These are phyloP conservation scores for Elaphomyces granulatus DNA, from an alignment of 495 filamentous ascomycete species.

Conservation along the genomic window DNA sequence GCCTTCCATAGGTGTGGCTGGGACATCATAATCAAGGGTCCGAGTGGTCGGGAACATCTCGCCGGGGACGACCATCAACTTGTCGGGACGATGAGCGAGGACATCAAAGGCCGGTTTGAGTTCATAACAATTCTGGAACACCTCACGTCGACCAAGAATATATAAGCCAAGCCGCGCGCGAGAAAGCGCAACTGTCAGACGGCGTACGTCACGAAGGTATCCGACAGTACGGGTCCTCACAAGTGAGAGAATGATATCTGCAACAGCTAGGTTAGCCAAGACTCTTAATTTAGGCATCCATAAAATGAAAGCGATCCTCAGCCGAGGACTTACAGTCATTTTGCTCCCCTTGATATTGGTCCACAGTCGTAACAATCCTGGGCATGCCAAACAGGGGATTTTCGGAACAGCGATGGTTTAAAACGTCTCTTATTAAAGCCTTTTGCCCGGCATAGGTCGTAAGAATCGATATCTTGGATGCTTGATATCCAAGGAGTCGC, in stretches of 20 bases:
- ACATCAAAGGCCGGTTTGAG: slow-evolving; percentile 72
- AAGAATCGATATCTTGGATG: slow-evolving; percentile 75
- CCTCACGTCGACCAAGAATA: slow-evolving; percentile 74
- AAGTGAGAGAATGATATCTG: slow-evolving; percentile 86
- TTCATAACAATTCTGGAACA: slow-evolving; percentile 84
- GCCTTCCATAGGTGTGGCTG: slow-evolving; percentile 60
- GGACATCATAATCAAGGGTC: slow-evolving; percentile 40
- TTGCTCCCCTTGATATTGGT: slow-evolving; percentile 98
- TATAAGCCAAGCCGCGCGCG: slow-evolving; percentile 86
- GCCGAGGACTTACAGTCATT: slow-evolving; percentile 70
- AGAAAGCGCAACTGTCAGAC: slow-evolving; percentile 92
- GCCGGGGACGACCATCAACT: slow-evolving; percentile 62
- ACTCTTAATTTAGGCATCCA: slow-evolving; percentile 2
- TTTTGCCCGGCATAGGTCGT: slow-evolving; percentile 92
- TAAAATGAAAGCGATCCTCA: too few relatives aligned
- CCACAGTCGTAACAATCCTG: slow-evolving; percentile 81
- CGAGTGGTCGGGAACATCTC: slow-evolving; percentile 72
- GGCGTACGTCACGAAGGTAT: slow-evolving; percentile 84
- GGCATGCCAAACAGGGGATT: slow-evolving; percentile 83
- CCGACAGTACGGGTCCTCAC: slow-evolving; percentile 81
- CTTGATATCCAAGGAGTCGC: slow-evolving; percentile 93
- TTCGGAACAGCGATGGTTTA: slow-evolving; percentile 69
- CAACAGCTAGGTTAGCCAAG: slow-evolving; percentile 10
- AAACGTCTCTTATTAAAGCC: slow-evolving; percentile 77
- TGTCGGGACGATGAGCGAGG: slow-evolving; percentile 55